Percentiles rank a stretch among this genome's conserved stretches.
phyloP scores from a whole-genome alignment of 2,329 filamentous ascomycete genomes.

The Pestalotiopsis sp. region DNA sequence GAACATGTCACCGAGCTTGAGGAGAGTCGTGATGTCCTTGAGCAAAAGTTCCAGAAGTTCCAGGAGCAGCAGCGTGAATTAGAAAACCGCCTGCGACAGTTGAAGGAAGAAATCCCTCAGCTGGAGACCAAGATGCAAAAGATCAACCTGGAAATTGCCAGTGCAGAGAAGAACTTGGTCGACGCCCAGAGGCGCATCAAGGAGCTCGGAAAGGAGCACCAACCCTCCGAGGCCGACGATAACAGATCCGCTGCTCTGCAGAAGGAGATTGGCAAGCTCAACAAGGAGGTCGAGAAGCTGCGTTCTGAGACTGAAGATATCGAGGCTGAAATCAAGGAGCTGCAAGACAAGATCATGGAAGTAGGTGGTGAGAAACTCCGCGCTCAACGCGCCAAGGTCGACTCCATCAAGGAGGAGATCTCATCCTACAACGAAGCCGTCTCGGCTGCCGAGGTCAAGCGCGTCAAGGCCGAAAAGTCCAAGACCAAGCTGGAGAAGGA shows the following conservation, averaged over 20 bases:
- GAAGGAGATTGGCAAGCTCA: constrained; percentile 74
- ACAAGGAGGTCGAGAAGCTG: constrained; percentile 78
- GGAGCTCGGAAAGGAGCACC: constrained; percentile 80
- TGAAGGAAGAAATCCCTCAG: constrained; percentile 78
- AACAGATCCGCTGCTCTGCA: constrained; percentile 71
- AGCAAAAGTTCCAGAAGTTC: constrained; percentile 80
- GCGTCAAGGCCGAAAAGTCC: constrained; percentile 92
- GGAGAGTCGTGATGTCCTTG: constrained; percentile 79
- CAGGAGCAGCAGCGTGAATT: constrained; percentile 82
- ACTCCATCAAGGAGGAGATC: constrained; percentile 85
- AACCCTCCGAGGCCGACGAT: constrained; percentile 80
- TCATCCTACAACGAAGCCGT: constrained; percentile 77
- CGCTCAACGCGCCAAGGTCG: constrained; percentile 87
- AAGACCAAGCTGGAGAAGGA: constrained; percentile 85
- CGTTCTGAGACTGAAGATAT: constrained; percentile 84
- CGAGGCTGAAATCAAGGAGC: constrained; percentile 86
- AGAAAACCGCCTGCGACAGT: constrained; percentile 70
- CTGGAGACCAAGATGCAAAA: constrained; percentile 93
- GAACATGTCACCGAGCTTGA: constrained; percentile 90
- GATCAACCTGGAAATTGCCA: constrained; percentile 84
- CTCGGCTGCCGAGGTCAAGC: constrained; percentile 83
- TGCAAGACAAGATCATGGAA: constrained; percentile 98
- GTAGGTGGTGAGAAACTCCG: constrained; percentile 92
- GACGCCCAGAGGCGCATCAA: constrained; percentile 85
- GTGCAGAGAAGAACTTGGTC: constrained; percentile 77